phyloP scores from a whole-genome alignment of 768 basidiomycete species.

The Russula dissimulans region DNA sequence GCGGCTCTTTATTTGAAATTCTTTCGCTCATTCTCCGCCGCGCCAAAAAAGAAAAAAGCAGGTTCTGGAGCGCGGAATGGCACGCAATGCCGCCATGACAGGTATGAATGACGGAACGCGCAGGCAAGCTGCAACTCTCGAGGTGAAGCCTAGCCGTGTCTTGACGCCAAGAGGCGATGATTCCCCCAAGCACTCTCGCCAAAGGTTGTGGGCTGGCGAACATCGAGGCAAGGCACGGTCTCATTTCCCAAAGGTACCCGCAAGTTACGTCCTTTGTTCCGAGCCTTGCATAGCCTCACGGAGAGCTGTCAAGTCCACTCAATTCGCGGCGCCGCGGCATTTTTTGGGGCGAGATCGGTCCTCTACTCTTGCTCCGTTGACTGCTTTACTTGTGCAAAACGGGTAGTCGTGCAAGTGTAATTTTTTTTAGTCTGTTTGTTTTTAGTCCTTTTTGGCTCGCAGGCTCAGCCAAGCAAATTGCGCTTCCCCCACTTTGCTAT shows the following conservation, averaged over 20 bases:
- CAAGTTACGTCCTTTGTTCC: slow-evolving; percentile 1
- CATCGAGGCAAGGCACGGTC: not conserved
- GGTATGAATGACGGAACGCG: slow-evolving; percentile 5
- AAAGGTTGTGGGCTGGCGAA: not conserved
- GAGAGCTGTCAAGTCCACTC: not conserved
- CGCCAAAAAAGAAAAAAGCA: too few relatives aligned
- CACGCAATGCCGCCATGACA: not conserved
- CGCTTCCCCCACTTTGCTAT: not conserved
- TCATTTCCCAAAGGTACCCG: not conserved
- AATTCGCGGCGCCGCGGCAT: too few relatives aligned
- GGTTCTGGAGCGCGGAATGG: not conserved
- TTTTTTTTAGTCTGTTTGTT: not conserved
- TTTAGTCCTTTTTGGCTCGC: not conserved
- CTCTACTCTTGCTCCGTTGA: not conserved
- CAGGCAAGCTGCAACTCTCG: not conserved
- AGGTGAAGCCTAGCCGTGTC: not conserved
- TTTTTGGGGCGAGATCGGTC: not conserved
- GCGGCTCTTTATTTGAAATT: too few relatives aligned
- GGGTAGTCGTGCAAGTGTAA: not conserved
- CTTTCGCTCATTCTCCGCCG: too few relatives aligned
- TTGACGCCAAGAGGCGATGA: not conserved
- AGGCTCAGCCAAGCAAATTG: not conserved
- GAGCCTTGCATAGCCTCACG: not conserved
- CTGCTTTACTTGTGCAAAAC: not conserved
- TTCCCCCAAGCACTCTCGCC: not conserved